Percentiles rank a stretch among this genome's conserved stretches.
Conservation (phyloP, 2,329 filamentous ascomycete species). For the Penicillium sp. region DNA sequence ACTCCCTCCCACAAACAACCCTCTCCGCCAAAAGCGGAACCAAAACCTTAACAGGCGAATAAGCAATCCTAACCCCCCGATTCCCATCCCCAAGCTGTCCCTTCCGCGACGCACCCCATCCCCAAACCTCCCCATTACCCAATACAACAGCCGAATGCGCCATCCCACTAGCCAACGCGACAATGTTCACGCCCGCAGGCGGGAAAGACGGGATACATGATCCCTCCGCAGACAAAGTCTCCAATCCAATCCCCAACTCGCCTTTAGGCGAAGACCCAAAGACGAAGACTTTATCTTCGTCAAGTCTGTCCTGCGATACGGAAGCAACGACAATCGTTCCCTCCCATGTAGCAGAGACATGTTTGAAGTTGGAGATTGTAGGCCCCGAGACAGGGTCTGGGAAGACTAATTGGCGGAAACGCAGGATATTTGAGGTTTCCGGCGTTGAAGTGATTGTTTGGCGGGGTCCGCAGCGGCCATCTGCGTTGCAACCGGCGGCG, state of each 20-base stretch:
- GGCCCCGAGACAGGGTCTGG: conserved; percentile 5
- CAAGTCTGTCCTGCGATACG: conserved; percentile 29
- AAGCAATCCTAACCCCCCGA: conserved; percentile 49
- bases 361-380: conserved; percentile 39
- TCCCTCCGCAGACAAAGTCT: conserved; percentile 28
- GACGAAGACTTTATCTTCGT: conserved; percentile 53
- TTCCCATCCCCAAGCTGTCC: conserved; percentile 70
- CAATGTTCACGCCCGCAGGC: conserved; percentile 56
- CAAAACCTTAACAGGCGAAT: conserved; percentile 62
- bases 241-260: conserved; percentile 64
- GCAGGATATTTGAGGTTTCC: conserved; percentile 10
- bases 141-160: conserved; percentile 74
- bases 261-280: conserved; percentile 69
- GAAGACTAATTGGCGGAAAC: conserved; percentile 32
- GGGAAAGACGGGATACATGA: conserved; percentile 63
- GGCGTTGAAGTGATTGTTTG: neutral
- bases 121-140: conserved; percentile 73
- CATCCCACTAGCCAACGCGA: conserved; percentile 70
- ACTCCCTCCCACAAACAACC: conserved; percentile 79
- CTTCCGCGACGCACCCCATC: conserved; percentile 86
- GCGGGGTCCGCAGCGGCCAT: conserved; percentile 44
- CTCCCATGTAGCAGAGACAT: conserved; percentile 74
- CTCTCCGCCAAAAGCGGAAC: conserved; percentile 61
- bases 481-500: conserved; percentile 62
- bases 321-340: conserved; percentile 61